Evolutionary conservation across 2,329 filamentous ascomycete genomes (phyloP).

Genomic region (Cordyceps cicadae): DNA sequence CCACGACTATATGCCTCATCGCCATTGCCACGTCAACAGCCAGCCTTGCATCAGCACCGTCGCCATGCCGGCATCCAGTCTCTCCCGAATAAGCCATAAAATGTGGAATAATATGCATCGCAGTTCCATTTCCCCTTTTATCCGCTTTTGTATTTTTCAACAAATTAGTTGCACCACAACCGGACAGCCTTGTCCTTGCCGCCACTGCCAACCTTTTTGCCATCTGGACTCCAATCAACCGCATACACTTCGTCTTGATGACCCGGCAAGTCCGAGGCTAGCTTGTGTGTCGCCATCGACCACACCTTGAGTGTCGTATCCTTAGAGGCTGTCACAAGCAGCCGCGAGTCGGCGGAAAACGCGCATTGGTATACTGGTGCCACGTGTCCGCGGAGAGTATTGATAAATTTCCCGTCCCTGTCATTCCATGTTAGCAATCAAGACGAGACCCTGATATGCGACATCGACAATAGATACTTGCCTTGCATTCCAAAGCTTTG

Average conservation of each 20-base stretch:
- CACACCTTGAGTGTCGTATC: slow-evolving; percentile 93
- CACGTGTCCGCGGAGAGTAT: slow-evolving; percentile 79
- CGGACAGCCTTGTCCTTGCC: slow-evolving; percentile 81
- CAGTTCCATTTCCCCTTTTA: background rate
- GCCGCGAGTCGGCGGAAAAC: slow-evolving; percentile 85
- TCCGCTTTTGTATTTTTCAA: slow-evolving; percentile 15
- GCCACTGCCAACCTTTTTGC: slow-evolving; percentile 78
- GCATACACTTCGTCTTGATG: slow-evolving; percentile 92
- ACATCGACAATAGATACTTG: slow-evolving; percentile 39
- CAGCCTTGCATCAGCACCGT: slow-evolving; percentile 1
- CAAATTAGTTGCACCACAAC: slow-evolving; percentile 51
- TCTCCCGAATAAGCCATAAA: background rate
- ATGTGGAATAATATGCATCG: background rate
- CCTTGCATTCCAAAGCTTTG: slow-evolving; percentile 80
- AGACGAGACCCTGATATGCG: slow-evolving; percentile 27
- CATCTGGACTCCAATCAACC: slow-evolving; percentile 90
- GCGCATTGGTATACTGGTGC: slow-evolving; percentile 87
- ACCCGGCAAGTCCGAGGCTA: slow-evolving; percentile 73
- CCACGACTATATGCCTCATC: slow-evolving; percentile 3
- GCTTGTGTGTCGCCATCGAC: slow-evolving; percentile 78
- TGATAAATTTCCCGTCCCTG: slow-evolving; percentile 68
- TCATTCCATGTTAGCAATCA: slow-evolving; percentile 12
- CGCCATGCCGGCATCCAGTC: background rate
- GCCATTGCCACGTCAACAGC: slow-evolving; percentile 5
- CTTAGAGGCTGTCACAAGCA: slow-evolving; percentile 80